Percentiles rank a stretch among this genome's conserved stretches.
Evolutionary conservation across 768 basidiomycete species (phyloP).

Genomic region (Cytidiella melzeri): DNA sequence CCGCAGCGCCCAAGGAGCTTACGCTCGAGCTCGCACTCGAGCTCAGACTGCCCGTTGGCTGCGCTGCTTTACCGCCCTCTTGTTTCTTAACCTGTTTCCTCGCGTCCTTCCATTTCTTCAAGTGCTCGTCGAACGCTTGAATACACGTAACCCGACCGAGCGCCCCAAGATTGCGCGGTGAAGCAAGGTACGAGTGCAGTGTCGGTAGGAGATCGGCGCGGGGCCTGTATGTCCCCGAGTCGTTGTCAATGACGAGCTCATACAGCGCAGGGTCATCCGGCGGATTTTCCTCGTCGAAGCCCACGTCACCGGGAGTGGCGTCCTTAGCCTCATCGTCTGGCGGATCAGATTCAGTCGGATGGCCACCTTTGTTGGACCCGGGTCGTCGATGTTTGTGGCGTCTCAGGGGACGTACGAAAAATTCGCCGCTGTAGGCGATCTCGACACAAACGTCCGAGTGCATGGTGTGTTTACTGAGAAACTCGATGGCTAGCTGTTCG

Average conservation of each 20-base stretch:
- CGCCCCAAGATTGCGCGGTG: constrained; percentile 29
- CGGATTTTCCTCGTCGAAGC: constrained; percentile 1
- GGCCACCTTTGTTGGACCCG: not conserved
- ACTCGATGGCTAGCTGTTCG: constrained; percentile 35
- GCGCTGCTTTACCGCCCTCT: constrained; percentile 7
- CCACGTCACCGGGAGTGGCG: constrained; percentile 12
- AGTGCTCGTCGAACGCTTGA: constrained; percentile 33
- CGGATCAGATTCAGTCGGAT: not conserved
- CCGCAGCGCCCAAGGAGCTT: constrained; percentile 10
- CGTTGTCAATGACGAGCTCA: constrained; percentile 43
- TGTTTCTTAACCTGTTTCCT: constrained; percentile 26
- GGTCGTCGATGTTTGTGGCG: constrained; percentile 8
- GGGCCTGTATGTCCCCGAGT: constrained; percentile 42
- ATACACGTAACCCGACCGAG: constrained; percentile 32
- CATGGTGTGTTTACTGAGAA: constrained; percentile 42
- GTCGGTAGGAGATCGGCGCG: constrained; percentile 32
- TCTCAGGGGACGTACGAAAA: constrained; percentile 27
- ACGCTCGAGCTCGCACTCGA: constrained; percentile 9
- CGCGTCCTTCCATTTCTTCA: constrained; percentile 29
- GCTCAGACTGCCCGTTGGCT: constrained; percentile 9
- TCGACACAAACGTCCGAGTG: constrained; percentile 38
- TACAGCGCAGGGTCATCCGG: constrained; percentile 30
- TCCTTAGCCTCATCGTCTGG: not conserved
- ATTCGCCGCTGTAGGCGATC: constrained; percentile 40
- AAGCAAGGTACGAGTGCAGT: constrained; percentile 31